phyloP scores from a whole-genome alignment of 2,329 filamentous ascomycete species.

The Gliomastix tumulicola region DNA sequence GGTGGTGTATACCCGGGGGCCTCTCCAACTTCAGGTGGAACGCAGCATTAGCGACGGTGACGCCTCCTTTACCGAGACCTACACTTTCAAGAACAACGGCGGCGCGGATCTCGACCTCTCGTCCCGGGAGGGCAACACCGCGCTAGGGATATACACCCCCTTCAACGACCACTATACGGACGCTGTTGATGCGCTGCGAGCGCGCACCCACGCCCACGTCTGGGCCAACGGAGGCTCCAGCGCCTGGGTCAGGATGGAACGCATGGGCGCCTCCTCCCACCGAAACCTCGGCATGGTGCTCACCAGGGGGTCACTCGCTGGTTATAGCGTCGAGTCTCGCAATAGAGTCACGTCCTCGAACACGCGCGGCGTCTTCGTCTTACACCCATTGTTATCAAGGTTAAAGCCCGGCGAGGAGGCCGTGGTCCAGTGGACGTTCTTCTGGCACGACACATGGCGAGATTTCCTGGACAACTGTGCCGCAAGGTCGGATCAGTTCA shows the following conservation, averaged over 20 bases:
- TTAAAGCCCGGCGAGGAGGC: not conserved
- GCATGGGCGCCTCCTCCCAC: not conserved
- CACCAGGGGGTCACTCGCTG: not conserved
- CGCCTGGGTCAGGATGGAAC: not conserved
- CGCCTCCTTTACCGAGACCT: not conserved
- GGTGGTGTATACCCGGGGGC: not conserved
- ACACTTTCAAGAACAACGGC: not conserved
- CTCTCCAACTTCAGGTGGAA: not conserved
- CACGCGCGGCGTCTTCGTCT: not conserved
- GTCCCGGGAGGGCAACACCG: not conserved
- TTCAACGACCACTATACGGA: not conserved
- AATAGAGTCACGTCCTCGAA: not conserved
- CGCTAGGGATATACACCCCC: not conserved
- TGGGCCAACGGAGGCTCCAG: not conserved
- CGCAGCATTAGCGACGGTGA: not conserved
- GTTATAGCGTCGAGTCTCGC: not conserved
- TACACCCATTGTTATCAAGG: not conserved
- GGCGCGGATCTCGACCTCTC: not conserved
- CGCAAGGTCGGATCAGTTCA: not conserved
- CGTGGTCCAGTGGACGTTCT: not conserved
- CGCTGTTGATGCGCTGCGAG: not conserved
- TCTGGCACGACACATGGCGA: not conserved
- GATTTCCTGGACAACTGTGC: not conserved
- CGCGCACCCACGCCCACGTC: not conserved
- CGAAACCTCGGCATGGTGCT: not conserved